Conservation (phyloP, 306 rosid genomes). For the cucumber (Cucumis sativus) region Cucumber_9930_V3 NC_026661.2:3988001-3988500, state of each 20-base stretch:
- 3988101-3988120: neutral
- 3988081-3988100: neutral
- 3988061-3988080: slow-evolving; percentile 53
- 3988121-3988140: neutral
- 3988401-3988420: neutral
- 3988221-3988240: neutral
- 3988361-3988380: neutral
- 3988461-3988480: neutral
- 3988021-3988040: slow-evolving; percentile 72
- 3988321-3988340: neutral
- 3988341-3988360: neutral
- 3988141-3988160: neutral
- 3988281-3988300: neutral
- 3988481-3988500: neutral
- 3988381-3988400: neutral
- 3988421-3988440: neutral
- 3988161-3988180: neutral
- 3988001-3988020: slow-evolving; percentile 72
- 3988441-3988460: neutral
- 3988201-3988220: neutral
- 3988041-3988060: slow-evolving; percentile 81
- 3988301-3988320: neutral
- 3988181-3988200: neutral
- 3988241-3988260: neutral
- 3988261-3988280: neutral